A percentile compares a stretch with the other conserved stretches of the same genome.
phyloP scores from a whole-genome alignment of 208 protist genomes.

The Angomonas ambiguus region DNA sequence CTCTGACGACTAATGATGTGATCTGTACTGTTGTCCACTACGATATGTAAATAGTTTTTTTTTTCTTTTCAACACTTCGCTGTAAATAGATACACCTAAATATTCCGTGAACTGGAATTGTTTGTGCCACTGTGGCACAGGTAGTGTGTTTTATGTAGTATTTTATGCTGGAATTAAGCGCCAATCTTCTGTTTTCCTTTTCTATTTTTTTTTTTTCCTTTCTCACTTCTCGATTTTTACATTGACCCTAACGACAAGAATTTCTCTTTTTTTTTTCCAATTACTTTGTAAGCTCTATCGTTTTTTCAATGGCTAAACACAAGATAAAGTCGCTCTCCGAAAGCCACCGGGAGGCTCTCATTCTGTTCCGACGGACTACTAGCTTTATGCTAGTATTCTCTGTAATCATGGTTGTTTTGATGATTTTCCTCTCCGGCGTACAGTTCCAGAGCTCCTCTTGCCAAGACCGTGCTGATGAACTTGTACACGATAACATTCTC shows the following conservation, averaged over 20 bases:
- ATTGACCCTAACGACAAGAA: background rate
- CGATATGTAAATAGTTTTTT: slow-evolving; percentile 10
- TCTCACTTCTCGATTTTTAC: no score
- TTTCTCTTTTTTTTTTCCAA: background rate
- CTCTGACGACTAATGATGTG: slow-evolving; percentile 63
- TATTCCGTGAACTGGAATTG: background rate
- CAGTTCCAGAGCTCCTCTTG: slow-evolving; percentile 52
- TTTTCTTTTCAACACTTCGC: background rate
- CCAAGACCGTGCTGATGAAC: slow-evolving; percentile 61
- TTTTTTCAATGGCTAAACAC: slow-evolving; percentile 2
- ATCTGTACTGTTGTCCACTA: slow-evolving; percentile 10
- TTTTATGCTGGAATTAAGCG: background rate
- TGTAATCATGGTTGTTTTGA: slow-evolving; percentile 46
- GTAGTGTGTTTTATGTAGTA: background rate
- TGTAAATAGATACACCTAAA: background rate
- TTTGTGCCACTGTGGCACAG: no score
- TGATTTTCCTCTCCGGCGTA: slow-evolving; percentile 57
- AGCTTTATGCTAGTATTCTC: slow-evolving; percentile 75
- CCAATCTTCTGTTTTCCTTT: background rate
- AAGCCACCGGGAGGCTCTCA: slow-evolving; percentile 29
- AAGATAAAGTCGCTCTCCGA: slow-evolving; percentile 3
- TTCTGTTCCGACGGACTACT: slow-evolving; percentile 48
- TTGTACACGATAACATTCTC: slow-evolving; percentile 32
- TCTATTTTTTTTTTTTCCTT: background rate
- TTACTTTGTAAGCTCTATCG: background rate